Evolutionary conservation across 805 yeast genomes (phyloP).

Genomic region (Metschnikowia borealis): DNA sequence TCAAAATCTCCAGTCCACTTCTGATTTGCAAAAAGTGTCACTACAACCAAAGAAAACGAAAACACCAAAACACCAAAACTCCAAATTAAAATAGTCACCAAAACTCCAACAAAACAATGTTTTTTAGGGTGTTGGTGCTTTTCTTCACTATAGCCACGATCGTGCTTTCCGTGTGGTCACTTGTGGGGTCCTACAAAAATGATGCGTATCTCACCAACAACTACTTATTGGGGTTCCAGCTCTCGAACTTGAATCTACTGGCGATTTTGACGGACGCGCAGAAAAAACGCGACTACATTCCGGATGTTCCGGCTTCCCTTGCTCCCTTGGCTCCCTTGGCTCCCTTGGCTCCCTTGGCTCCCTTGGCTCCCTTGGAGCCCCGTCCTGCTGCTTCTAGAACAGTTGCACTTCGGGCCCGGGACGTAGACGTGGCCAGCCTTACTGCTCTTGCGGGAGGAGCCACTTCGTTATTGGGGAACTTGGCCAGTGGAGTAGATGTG

Average conservation of each 20-base stretch:
- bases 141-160: slow-evolving; percentile 30
- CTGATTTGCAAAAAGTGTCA: no score
- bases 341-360: no score
- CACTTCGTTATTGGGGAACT: slow-evolving; percentile 1
- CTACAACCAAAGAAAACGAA: no score
- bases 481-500: slow-evolving; percentile 3
- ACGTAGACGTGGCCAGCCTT: slow-evolving; percentile 3
- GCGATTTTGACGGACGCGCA: slow-evolving; percentile 21
- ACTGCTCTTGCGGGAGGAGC: slow-evolving; percentile 5
- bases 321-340: no score
- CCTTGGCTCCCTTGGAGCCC: no score
- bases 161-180: slow-evolving; percentile 32
- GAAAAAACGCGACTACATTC: background rate
- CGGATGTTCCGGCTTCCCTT: background rate
- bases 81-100: no score
- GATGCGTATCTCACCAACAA: slow-evolving; percentile 30
- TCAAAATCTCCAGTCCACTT: background rate
- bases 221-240: slow-evolving; percentile 35
- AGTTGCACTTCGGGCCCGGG: background rate
- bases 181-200: slow-evolving; percentile 38
- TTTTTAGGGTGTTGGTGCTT: slow-evolving; percentile 32
- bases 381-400: slow-evolving; percentile 6
- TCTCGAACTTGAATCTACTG: slow-evolving; percentile 30
- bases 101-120: slow-evolving; percentile 7
- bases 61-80: no score